Evolutionary conservation across 2,329 filamentous ascomycete species (phyloP).

Genomic region (Clarireedia homoeocarpa): DNA sequence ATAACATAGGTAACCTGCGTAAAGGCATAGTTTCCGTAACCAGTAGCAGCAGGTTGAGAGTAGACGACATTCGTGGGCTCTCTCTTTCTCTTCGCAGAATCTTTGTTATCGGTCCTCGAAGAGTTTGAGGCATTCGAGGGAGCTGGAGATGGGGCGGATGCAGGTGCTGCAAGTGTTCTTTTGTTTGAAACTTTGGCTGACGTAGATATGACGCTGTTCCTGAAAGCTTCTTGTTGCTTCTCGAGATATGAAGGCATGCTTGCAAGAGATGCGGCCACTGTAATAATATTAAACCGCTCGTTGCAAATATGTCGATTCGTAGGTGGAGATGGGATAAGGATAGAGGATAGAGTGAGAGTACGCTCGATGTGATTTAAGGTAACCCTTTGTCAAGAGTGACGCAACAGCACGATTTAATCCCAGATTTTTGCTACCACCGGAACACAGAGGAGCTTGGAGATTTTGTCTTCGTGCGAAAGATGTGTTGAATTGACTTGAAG

Average conservation of each 20-base stretch:
- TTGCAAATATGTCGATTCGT: too few relatives aligned
- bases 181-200: conserved; percentile 52
- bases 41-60: conserved; percentile 69
- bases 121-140: conserved; percentile 47
- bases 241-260: conserved; percentile 55
- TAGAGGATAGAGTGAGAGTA: too few relatives aligned
- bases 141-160: conserved; percentile 54
- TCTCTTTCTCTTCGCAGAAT: conserved; percentile 52
- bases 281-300: too few relatives aligned
- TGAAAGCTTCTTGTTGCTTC: conserved; percentile 56
- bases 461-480: too few relatives aligned
- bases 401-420: too few relatives aligned
- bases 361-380: too few relatives aligned
- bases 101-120: conserved; percentile 48
- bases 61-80: conserved; percentile 53
- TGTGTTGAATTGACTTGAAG: too few relatives aligned
- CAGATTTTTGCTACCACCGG: too few relatives aligned
- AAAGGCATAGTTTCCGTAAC: conserved; percentile 71
- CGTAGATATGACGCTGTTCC: conserved; percentile 53
- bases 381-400: too few relatives aligned
- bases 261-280: neutral
- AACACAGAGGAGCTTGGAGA: too few relatives aligned
- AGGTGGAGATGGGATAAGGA: too few relatives aligned
- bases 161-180: conserved; percentile 40
- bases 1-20: conserved; percentile 85